Evolutionary conservation across 2,329 filamentous ascomycete species (phyloP).

Genomic region (Diaporthe sp.): DNA sequence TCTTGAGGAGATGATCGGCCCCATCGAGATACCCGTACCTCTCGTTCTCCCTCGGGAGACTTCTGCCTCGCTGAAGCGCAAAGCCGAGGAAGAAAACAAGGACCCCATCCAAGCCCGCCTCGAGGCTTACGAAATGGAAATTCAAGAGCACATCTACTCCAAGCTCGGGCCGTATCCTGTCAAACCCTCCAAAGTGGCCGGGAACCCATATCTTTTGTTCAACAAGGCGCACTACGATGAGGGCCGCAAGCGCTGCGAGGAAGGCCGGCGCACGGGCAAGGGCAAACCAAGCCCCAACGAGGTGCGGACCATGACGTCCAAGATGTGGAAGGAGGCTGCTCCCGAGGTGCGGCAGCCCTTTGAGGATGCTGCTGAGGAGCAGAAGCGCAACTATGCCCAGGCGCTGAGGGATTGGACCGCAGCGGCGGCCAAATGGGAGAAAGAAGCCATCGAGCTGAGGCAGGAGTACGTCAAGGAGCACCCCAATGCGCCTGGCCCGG

Average conservation of each 20-base stretch:
- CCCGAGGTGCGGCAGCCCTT: conserved; percentile 82
- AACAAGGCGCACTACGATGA: conserved; percentile 83
- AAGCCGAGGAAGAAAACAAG: conserved; percentile 58
- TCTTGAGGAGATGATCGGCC: conserved; percentile 82
- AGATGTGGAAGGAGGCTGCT: conserved; percentile 88
- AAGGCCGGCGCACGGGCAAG: conserved; percentile 74
- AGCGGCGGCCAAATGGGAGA: conserved; percentile 79
- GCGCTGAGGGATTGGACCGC: conserved; percentile 72
- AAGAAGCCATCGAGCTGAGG: conserved; percentile 69
- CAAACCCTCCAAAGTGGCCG: conserved; percentile 79
- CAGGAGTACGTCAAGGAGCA: conserved; percentile 67
- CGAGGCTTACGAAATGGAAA: conserved; percentile 69
- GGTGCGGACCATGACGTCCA: conserved; percentile 86
- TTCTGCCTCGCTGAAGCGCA: conserved; percentile 66
- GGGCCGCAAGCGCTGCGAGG: conserved; percentile 72
- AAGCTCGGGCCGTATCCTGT: conserved; percentile 81
- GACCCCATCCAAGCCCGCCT: conserved; percentile 66
- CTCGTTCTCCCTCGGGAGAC: conserved; percentile 78
- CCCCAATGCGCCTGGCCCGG: conserved; percentile 56
- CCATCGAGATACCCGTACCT: conserved; percentile 81
- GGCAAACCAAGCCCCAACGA: conserved; percentile 81
- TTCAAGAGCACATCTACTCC: conserved; percentile 65
- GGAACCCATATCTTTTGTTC: conserved; percentile 91
- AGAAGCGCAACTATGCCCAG: conserved; percentile 75
- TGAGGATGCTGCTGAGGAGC: conserved; percentile 78